Evolutionary conservation across 1,284 basidiomycete species (phyloP), one percentile per base, ranked within the genome.

Genomic region (Boletus albobrunnescens): DNA sequence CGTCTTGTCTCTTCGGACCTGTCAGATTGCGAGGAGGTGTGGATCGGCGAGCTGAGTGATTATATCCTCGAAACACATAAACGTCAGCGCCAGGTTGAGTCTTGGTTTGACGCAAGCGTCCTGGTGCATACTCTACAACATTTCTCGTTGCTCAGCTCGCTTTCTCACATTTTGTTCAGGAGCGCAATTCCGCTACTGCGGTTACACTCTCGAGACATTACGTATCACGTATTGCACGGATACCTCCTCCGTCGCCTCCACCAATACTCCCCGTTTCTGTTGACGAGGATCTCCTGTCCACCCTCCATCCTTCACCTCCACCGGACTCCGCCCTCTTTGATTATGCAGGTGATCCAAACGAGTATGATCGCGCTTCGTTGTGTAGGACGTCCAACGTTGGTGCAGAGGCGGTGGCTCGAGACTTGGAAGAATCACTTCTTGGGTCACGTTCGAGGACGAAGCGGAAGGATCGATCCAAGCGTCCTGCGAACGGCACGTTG

Each of bases 1-100:
- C 72, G 69, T 36, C 67, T 78, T 14, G 67, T 68, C 6, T 86
- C 86, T 17, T 87, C 87, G 19, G 87, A 90, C 71, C 67, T 90
- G 45, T 85, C 86, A 28, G 87, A 88, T 51, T 87, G 81, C 54
- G 76, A 78, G 55, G 87, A 89, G 50, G 61, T 90, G 9, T 90
- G 87, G 87, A 68, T 73, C 42, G 72, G 70, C 26, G 86, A 86
- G 56, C 71, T 89, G 13, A 73, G 75, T 42, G 76, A 78, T 47
- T 90, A 90, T 58, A 72, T 79, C 44, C 60, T 81, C 27, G 82
- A 87, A 59, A 86, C 84, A 2, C 80, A 83, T 59, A 81, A 81
- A 59, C 79, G 86, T 40, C 78, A 81, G 63, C 78, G 77, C 39
- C 79, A 85, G 55, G 76, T 88, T 2, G 81, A 82, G 50, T 73